phyloP scores from a whole-genome alignment of 1,284 basidiomycete species.

The Thelephora terrestris region DNA sequence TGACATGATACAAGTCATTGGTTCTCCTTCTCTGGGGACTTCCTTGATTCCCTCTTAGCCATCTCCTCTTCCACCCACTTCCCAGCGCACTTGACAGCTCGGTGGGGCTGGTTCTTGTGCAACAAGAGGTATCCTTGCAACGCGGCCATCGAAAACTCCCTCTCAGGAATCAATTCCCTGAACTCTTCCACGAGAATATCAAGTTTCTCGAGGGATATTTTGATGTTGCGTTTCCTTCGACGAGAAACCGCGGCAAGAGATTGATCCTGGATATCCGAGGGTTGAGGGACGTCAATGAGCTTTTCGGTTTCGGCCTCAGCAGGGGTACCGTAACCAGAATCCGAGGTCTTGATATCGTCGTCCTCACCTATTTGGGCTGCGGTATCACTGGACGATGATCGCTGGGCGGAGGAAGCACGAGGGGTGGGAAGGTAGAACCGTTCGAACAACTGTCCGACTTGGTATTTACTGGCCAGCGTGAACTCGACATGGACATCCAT shows the following conservation, averaged over 20 bases:
- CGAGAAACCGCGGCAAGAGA: constrained; percentile 9
- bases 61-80: constrained; percentile 20
- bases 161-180: constrained; percentile 46
- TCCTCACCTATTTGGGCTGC: constrained; percentile 4
- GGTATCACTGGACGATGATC: constrained; percentile 9
- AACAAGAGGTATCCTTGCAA: constrained; percentile 72
- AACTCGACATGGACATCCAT: constrained; percentile 76
- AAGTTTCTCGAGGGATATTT: background rate
- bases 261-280: background rate
- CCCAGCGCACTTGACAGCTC: constrained; percentile 33
- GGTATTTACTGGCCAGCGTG: constrained; percentile 53
- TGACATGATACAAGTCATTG: too few relatives aligned
- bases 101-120: constrained; percentile 51
- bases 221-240: constrained; percentile 2
- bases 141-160: constrained; percentile 59
- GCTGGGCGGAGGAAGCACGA: constrained; percentile 13
- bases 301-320: background rate
- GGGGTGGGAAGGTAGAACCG: constrained; percentile 49
- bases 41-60: constrained; percentile 10
- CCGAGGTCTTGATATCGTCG: constrained; percentile 1
- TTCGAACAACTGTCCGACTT: constrained; percentile 52
- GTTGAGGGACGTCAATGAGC: constrained; percentile 2
- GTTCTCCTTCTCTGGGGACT: background rate
- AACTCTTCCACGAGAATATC: constrained; percentile 45
- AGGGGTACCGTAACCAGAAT: constrained; percentile 13